Evolutionary conservation across 2,329 filamentous ascomycete genomes (phyloP).

Genomic region (Trichophyton simii): DNA sequence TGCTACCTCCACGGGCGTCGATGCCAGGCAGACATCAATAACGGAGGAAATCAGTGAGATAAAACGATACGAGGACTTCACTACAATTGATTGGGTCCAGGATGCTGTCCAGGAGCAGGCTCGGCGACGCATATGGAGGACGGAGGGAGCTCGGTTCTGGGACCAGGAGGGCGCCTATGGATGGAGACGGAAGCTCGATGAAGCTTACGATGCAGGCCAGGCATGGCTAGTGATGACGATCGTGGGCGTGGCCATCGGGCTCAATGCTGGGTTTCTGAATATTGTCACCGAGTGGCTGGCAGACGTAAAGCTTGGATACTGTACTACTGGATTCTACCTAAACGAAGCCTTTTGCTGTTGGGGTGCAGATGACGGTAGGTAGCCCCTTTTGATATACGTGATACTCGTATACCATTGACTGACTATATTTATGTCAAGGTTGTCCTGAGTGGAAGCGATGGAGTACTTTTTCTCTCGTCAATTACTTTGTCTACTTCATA

Average conservation of each 20-base stretch:
- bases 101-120: conserved; percentile 86
- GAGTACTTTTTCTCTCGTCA: conserved; percentile 64
- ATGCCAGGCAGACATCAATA: conserved; percentile 49
- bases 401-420: conserved; percentile 7
- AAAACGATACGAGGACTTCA: conserved; percentile 98
- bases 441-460: conserved; percentile 83
- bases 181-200: conserved; percentile 69
- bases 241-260: conserved; percentile 77
- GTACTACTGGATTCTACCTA: conserved; percentile 87
- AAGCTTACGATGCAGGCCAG: conserved; percentile 90
- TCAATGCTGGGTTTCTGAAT: conserved; percentile 86
- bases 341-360: conserved; percentile 98
- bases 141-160: conserved; percentile 59
- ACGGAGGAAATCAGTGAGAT: conserved; percentile 96
- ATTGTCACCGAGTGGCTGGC: conserved; percentile 95
- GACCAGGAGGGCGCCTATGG: conserved; percentile 55
- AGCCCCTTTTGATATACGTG: not conserved
- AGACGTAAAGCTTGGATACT: conserved; percentile 93
- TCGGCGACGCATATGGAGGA: conserved; percentile 62
- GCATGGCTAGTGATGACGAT: conserved; percentile 96
- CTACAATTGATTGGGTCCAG: conserved; percentile 93
- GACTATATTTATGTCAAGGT: conserved; percentile 34
- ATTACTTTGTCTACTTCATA: conserved; percentile 78
- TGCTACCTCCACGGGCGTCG: conserved; percentile 41
- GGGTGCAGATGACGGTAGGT: conserved; percentile 70